Evolutionary conservation across 257 asterid species (phyloP).

Genomic region (Knoxia roxburghii): DNA sequence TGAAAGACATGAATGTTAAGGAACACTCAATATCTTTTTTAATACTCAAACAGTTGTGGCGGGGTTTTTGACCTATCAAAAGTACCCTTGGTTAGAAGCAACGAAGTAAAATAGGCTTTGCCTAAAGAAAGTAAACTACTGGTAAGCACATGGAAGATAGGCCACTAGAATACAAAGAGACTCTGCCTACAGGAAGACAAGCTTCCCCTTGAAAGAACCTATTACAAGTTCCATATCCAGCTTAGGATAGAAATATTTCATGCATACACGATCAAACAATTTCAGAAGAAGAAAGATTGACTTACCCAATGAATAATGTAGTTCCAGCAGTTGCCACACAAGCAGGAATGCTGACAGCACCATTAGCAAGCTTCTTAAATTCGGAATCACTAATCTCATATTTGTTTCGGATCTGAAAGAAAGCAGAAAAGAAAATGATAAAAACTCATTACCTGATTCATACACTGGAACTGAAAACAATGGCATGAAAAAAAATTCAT

Average conservation of each 20-base stretch:
- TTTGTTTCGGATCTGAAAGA: conserved; percentile 59
- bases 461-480: background rate
- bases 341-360: conserved; percentile 66
- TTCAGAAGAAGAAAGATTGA: conserved; percentile 6
- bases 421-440: conserved; percentile 11
- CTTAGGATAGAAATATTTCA: background rate
- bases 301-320: conserved; percentile 71
- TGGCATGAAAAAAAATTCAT: background rate
- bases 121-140: background rate
- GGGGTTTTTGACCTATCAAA: too few species aligned
- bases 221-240: too few species aligned
- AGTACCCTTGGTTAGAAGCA: too few species aligned
- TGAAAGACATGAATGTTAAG: too few species aligned
- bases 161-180: background rate
- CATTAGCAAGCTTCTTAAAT: conserved; percentile 55
- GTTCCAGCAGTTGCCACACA: conserved; percentile 96
- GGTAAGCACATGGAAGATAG: background rate
- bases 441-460: background rate
- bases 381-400: conserved; percentile 53
- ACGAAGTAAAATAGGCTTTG: background rate
- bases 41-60: too few species aligned
- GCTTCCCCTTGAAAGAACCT: too few species aligned
- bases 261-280: background rate
- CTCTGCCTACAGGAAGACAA: background rate
- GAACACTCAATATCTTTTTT: too few species aligned